These are phyloP conservation scores for Phycomyces blakesleeanus DNA, from an alignment of 192 early-diverging fungal genomes.

Conservation along the genomic window DNA sequence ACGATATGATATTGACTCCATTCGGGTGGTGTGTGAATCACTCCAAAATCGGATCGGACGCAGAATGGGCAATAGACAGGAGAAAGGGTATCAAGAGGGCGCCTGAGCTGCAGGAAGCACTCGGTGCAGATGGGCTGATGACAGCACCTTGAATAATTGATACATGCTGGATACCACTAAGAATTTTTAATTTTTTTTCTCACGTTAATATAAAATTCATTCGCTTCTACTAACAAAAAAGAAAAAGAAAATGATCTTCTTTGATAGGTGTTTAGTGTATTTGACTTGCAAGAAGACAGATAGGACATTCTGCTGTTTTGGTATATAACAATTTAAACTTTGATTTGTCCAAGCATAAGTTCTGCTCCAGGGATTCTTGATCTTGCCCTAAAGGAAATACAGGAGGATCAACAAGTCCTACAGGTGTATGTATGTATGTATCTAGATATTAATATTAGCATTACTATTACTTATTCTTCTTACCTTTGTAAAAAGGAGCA, in stretches of 20 bases:
- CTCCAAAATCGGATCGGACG: conserved; percentile 25
- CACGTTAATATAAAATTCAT: too few relatives aligned
- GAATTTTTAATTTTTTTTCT: not conserved
- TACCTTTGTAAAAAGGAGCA: conserved; percentile 32
- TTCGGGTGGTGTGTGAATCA: conserved; percentile 17
- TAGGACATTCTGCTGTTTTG: conserved; percentile 24
- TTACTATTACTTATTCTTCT: too few relatives aligned
- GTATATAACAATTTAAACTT: not conserved
- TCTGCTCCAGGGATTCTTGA: not conserved
- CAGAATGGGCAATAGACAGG: conserved; percentile 27
- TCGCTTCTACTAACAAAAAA: too few relatives aligned
- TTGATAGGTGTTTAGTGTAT: too few relatives aligned
- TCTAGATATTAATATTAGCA: not conserved
- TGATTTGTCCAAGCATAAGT: not conserved
- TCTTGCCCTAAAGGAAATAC: too few relatives aligned
- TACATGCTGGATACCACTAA: conserved; percentile 25
- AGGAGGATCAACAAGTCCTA: not conserved
- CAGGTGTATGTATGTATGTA: too few relatives aligned
- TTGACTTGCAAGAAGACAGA: conserved; percentile 26
- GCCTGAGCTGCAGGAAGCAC: conserved; percentile 29
- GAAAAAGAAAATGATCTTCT: too few relatives aligned
- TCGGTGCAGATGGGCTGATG: conserved; percentile 30
- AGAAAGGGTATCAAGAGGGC: not conserved
- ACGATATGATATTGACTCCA: conserved; percentile 14
- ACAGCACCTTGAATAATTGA: conserved; percentile 30